phyloP scores from a whole-genome alignment of 2,329 filamentous ascomycete genomes.

The Colletotrichum cuscutae region DNA sequence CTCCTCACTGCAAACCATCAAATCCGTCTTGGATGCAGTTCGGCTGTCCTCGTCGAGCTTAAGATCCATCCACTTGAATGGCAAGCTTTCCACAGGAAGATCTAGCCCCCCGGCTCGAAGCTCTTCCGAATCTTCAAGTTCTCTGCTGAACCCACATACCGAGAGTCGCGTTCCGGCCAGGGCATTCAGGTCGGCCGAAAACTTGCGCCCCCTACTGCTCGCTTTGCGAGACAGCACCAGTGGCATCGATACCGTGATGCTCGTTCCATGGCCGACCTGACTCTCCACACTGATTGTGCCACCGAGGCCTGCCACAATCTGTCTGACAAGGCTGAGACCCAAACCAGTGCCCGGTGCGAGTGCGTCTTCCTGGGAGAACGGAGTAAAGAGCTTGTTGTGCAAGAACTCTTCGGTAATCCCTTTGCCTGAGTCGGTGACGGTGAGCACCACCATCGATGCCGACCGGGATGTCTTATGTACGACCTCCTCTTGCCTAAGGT shows the following conservation, averaged over 20 bases:
- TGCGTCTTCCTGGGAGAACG: slow-evolving; percentile 69
- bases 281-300: slow-evolving; percentile 67
- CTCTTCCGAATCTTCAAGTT: slow-evolving; percentile 38
- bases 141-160: slow-evolving; percentile 32
- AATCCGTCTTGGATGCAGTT: slow-evolving; percentile 32
- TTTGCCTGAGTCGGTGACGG: slow-evolving; percentile 69
- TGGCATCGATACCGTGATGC: slow-evolving; percentile 58
- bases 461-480: slow-evolving; percentile 35
- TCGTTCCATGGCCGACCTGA: slow-evolving; percentile 62
- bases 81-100: slow-evolving; percentile 37
- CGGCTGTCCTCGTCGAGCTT: slow-evolving; percentile 34
- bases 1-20: slow-evolving; percentile 43
- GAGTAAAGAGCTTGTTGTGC: slow-evolving; percentile 65
- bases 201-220: slow-evolving; percentile 4
- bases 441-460: slow-evolving; percentile 46
- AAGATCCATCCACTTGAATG: slow-evolving; percentile 47
- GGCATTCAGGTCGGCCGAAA: slow-evolving; percentile 23
- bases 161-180: slow-evolving; percentile 6
- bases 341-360: slow-evolving; percentile 68
- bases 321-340: slow-evolving; percentile 68
- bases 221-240: slow-evolving; percentile 39
- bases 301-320: slow-evolving; percentile 65
- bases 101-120: slow-evolving; percentile 37
- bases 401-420: slow-evolving; percentile 71
- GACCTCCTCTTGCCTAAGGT: slow-evolving; percentile 39